A percentile compares a stretch with the other conserved stretches of the same genome.
These are phyloP conservation scores for Populus euphratica DNA, from an alignment of 345 rosid species.

Conservation along the genomic window DNA sequence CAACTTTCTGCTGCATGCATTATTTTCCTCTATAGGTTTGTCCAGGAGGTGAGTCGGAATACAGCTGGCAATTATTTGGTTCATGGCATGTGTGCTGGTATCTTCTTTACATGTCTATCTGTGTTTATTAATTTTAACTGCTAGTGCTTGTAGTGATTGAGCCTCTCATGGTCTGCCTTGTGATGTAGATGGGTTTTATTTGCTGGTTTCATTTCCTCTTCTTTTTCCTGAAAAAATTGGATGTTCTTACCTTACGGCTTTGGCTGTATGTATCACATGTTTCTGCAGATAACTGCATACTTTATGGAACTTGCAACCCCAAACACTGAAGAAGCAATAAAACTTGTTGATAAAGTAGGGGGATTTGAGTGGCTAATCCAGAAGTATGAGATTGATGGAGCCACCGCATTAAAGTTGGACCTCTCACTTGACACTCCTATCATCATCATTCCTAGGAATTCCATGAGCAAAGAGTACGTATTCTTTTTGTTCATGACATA, in stretches of 20 bases:
- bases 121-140: no score
- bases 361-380: conserved; percentile 96
- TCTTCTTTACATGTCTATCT: no score
- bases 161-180: no score
- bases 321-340: conserved; percentile 85
- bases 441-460: conserved; percentile 82
- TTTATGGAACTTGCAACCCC: conserved; percentile 97
- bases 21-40: conserved; percentile 88
- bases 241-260: not conserved
- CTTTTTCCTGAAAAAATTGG: not conserved
- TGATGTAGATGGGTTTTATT: no score
- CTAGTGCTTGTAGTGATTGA: no score
- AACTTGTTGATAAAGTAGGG: conserved; percentile 97
- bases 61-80: not conserved
- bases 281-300: conserved; percentile 73
- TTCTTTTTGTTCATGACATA: conserved; percentile 16
- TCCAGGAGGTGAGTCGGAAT: conserved; percentile 75
- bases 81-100: no score
- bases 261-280: conserved; percentile 13
- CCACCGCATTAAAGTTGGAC: conserved; percentile 87
- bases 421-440: conserved; percentile 92
- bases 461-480: conserved; percentile 83
- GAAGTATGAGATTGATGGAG: conserved; percentile 94
- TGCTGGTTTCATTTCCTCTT: not conserved
- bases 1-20: conserved; percentile 93